phyloP scores from a whole-genome alignment of 129 eudicot genomes.

The Rutidosis leptorrhynchoides region DNA sequence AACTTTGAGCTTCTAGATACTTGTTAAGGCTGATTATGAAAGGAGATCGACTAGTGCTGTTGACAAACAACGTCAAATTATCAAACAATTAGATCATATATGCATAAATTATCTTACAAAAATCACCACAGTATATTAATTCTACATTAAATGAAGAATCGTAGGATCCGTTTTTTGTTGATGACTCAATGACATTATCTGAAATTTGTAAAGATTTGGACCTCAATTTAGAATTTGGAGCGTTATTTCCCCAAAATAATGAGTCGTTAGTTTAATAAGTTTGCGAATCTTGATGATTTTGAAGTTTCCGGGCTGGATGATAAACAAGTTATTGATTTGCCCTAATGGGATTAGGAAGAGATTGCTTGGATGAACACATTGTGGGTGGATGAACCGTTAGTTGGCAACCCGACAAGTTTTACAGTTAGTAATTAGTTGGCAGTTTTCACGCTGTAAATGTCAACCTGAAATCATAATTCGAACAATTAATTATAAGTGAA shows the following conservation, averaged over 20 bases:
- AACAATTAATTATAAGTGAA: too few relatives aligned
- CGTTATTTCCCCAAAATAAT: constrained; percentile 31
- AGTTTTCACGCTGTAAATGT: too few relatives aligned
- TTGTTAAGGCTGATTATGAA: constrained; percentile 85
- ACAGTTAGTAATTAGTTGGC: constrained; percentile 45
- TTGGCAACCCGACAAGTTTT: constrained; percentile 39
- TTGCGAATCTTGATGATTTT: constrained; percentile 41
- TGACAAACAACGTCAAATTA: constrained; percentile 26
- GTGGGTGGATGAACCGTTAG: too few relatives aligned
- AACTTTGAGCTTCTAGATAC: constrained; percentile 74
- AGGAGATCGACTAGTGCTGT: constrained; percentile 86
- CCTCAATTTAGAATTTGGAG: constrained; percentile 40
- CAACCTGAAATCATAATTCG: too few relatives aligned
- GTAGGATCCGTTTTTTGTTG: constrained; percentile 18
- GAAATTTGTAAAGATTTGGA: constrained; percentile 41
- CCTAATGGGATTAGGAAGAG: constrained; percentile 59
- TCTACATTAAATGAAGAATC: background rate
- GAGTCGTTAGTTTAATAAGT: constrained; percentile 36
- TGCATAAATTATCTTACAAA: too few relatives aligned
- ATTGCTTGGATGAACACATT: constrained; percentile 54
- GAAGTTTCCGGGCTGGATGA: constrained; percentile 46
- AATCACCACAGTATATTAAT: too few relatives aligned
- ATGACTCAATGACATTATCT: constrained; percentile 37
- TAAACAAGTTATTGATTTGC: constrained; percentile 32
- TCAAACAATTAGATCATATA: background rate